Percentiles rank a stretch among this genome's conserved stretches.
phyloP scores from a whole-genome alignment of 176 grass and related monocot genomes.

The Hordeum marinum region DNA sequence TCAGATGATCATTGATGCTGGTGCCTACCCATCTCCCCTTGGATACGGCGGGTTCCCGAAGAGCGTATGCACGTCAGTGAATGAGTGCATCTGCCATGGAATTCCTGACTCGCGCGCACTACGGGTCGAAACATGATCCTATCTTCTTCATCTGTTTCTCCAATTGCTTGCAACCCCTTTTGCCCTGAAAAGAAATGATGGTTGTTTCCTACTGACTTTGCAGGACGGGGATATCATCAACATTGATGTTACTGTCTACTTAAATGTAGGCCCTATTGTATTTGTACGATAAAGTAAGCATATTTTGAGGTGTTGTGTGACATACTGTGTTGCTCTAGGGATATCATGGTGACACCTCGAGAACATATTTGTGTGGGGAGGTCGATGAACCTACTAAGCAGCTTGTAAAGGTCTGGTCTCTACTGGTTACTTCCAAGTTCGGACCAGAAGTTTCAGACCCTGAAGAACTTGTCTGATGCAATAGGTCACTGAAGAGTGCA shows the following conservation, averaged over 20 bases:
- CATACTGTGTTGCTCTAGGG: constrained; percentile 52
- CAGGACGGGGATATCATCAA: constrained; percentile 95
- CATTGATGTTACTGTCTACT: constrained; percentile 87
- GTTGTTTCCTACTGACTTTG: constrained; percentile 6
- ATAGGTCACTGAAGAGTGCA: constrained; percentile 88
- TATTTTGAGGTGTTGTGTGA: not conserved
- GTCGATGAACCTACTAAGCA: constrained; percentile 63
- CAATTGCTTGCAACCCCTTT: not conserved
- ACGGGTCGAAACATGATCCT: constrained; percentile 15
- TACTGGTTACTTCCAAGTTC: constrained; percentile 1
- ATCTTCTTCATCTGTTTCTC: not conserved
- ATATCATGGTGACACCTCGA: constrained; percentile 92
- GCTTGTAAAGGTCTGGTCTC: constrained; percentile 54
- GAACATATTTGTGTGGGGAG: constrained; percentile 83
- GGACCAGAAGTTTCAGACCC: not conserved
- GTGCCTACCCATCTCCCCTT: constrained; percentile 87
- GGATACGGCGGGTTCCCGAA: constrained; percentile 86
- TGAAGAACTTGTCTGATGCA: constrained; percentile 16
- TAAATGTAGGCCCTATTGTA: constrained; percentile 55
- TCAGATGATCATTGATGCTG: constrained; percentile 73
- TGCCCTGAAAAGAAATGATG: not conserved
- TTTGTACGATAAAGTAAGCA: not conserved
- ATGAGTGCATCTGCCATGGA: constrained; percentile 92
- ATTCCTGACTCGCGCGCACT: constrained; percentile 77
- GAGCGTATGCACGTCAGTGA: constrained; percentile 94